Evolutionary conservation across 192 early-diverging fungal species (phyloP).

Genomic region (Kappamyces sp.): DNA sequence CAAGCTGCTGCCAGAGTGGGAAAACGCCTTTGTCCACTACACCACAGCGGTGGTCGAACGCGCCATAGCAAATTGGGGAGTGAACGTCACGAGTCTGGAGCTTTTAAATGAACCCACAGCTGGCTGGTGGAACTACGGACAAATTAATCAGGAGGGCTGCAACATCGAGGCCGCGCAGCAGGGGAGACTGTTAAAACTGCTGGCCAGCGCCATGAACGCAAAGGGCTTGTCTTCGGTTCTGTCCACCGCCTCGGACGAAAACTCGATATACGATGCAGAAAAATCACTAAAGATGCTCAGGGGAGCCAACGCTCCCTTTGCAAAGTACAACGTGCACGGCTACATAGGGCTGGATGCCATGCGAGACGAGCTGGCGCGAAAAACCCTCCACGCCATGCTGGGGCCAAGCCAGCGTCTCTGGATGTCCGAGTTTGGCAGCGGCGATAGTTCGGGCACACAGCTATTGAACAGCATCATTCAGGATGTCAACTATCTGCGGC

Average conservation of each 20-base stretch:
- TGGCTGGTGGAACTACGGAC: constrained; percentile 13
- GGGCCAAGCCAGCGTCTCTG: constrained; percentile 7
- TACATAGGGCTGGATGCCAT: background rate
- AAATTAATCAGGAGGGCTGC: constrained; percentile 20
- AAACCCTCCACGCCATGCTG: too few species aligned
- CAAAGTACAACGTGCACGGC: constrained; percentile 22
- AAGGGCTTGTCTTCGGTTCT: constrained; percentile 1
- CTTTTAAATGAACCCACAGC: constrained; percentile 23
- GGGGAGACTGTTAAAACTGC: background rate
- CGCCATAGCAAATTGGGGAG: constrained; percentile 11
- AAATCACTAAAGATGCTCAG: background rate
- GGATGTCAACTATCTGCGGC: constrained; percentile 14
- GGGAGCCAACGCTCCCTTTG: background rate
- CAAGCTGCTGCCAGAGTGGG: background rate
- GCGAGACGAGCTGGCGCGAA: background rate
- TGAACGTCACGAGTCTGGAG: constrained; percentile 16
- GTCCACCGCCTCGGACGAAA: constrained; percentile 17
- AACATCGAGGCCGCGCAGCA: constrained; percentile 14
- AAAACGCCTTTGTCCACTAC: constrained; percentile 10
- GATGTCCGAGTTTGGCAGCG: constrained; percentile 26
- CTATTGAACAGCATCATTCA: constrained; percentile 19
- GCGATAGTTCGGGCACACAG: constrained; percentile 14
- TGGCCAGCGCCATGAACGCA: constrained; percentile 9
- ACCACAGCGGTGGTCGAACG: constrained; percentile 16
- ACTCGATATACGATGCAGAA: background rate